Conservation (phyloP, 1,284 basidiomycete genomes). For the Pisolithus thermaeus region DNA sequence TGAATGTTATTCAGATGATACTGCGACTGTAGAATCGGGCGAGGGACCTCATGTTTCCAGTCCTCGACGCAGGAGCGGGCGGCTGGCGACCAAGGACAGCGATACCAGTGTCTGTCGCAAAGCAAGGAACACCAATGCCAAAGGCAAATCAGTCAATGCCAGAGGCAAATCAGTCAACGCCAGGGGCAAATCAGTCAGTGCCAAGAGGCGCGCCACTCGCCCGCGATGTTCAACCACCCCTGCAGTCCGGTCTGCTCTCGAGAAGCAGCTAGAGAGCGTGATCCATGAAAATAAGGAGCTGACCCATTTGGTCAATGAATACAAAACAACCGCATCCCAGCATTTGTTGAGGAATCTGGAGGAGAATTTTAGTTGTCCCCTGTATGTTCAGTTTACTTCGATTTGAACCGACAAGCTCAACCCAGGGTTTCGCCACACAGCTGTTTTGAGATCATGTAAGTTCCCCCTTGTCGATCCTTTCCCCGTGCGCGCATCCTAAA, state of each 20-base stretch:
- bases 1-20: not conserved
- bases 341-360: slow-evolving; percentile 45
- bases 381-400: slow-evolving; percentile 14
- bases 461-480: slow-evolving; percentile 1
- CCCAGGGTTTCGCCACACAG: slow-evolving; percentile 17
- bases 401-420: slow-evolving; percentile 3
- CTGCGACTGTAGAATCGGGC: not conserved
- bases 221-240: not conserved
- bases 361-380: slow-evolving; percentile 42
- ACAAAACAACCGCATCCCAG: slow-evolving; percentile 28
- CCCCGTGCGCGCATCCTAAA: slow-evolving; percentile 5
- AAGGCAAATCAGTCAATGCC: no score
- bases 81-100: not conserved
- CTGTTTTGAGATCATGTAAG: slow-evolving; percentile 39
- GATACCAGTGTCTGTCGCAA: no score
- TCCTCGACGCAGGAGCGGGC: not conserved
- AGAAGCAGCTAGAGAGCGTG: slow-evolving; percentile 32
- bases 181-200: not conserved
- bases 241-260: slow-evolving; percentile 22
- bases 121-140: slow-evolving; percentile 5
- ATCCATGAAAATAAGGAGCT: slow-evolving; percentile 36
- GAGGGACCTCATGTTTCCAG: not conserved
- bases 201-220: not conserved
- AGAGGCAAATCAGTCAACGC: no score
- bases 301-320: slow-evolving; percentile 33